Conservation (phyloP, 208 protist species). For the Trypanosoma rangeli region DNA sequence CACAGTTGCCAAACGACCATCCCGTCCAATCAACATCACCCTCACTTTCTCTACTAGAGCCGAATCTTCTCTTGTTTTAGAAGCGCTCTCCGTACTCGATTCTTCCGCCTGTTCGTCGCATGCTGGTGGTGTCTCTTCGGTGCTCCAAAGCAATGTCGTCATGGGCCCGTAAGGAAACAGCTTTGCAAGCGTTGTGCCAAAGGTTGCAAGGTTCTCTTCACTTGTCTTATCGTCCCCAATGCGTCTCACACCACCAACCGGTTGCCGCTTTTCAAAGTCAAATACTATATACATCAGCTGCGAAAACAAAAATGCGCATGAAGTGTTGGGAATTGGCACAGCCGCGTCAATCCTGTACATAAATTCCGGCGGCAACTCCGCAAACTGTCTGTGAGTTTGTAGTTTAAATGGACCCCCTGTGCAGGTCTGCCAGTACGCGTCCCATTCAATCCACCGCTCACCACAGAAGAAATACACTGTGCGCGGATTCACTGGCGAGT, state of each 20-base stretch:
- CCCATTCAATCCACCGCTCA: conserved; percentile 45
- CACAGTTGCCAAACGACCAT: conserved; percentile 25
- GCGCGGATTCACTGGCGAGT: conserved; percentile 43
- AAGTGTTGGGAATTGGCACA: conserved; percentile 41
- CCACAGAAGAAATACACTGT: conserved; percentile 48
- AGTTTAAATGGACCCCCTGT: conserved; percentile 40
- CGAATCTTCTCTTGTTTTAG: background rate
- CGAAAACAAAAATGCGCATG: conserved; percentile 62
- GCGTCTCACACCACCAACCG: conserved; percentile 19
- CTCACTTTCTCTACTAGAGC: background rate
- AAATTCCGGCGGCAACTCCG: conserved; percentile 49
- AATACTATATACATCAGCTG: conserved; percentile 59
- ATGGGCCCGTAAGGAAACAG: conserved; percentile 38
- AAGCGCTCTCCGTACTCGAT: background rate
- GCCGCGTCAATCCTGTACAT: conserved; percentile 38
- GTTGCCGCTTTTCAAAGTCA: conserved; percentile 29
- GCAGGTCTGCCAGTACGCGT: conserved; percentile 33
- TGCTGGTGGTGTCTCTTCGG: background rate
- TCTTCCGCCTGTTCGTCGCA: background rate
- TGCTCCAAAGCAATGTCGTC: conserved; percentile 20
- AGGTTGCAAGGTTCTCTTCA: conserved; percentile 16
- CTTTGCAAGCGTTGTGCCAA: conserved; percentile 9
- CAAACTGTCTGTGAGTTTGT: conserved; percentile 30
- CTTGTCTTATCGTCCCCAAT: conserved; percentile 5
- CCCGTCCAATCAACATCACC: conserved; percentile 29